Conservation (phyloP, 768 basidiomycete genomes). For the Coprinopsis cinerea region DNA sequence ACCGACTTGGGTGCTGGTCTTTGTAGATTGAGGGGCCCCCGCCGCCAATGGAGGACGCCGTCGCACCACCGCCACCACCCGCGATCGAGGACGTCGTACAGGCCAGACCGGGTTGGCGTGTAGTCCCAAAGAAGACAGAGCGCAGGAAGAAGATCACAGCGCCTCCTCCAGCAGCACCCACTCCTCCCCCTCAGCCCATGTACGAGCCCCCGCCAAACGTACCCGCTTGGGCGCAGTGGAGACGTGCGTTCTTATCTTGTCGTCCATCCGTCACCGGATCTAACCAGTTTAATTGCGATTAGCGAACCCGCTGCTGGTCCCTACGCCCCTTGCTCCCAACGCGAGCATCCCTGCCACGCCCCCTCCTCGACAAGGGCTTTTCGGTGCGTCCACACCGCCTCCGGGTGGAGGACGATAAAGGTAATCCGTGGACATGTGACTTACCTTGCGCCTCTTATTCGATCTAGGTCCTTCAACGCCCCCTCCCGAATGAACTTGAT, state of each 20-base stretch:
- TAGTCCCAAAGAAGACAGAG: conserved; percentile 58
- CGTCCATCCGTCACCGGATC: background rate
- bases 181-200: conserved; percentile 30
- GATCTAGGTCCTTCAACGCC: background rate
- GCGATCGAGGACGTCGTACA: conserved; percentile 41
- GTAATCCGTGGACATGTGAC: background rate
- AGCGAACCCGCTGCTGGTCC: conserved; percentile 65
- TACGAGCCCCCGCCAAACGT: conserved; percentile 42
- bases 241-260: conserved; percentile 47
- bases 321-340: conserved; percentile 33
- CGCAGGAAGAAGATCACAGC: conserved; percentile 41
- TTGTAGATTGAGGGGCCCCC: conserved; percentile 25
- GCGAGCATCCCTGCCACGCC: conserved; percentile 39
- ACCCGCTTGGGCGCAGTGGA: conserved; percentile 85
- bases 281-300: conserved; percentile 1
- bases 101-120: conserved; percentile 70
- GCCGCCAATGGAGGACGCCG: conserved; percentile 31
- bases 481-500: background rate
- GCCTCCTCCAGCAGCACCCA: conserved; percentile 31
- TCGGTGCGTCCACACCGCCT: conserved; percentile 38
- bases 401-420: conserved; percentile 8
- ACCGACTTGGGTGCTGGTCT: conserved; percentile 3
- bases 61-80: conserved; percentile 39
- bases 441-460: background rate
- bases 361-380: conserved; percentile 54